Base-by-base conservation (phyloP, 2,329 filamentous ascomycete species). In the Penicillium sp. region DNA sequence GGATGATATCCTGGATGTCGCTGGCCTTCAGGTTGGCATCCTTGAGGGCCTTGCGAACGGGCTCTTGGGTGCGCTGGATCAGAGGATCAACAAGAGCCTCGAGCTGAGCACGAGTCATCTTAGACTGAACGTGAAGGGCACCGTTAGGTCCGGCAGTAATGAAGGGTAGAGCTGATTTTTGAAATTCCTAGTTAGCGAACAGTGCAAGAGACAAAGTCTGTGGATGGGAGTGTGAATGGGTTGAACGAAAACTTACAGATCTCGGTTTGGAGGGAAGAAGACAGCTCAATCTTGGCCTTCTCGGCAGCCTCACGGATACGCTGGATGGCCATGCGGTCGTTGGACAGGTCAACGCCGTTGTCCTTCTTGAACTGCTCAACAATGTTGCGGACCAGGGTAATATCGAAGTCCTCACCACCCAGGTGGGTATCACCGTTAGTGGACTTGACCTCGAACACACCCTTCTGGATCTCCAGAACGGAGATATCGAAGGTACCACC, bases 401-500 rank as follows among this genome's bases (percentile, higher is more conserved):
- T 97, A 77, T 98, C 94, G 76, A 97, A 98, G 81, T 98, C 94
- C 80, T 98, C 94, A 83, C 94, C 94, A 87, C 94, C 94, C 71
- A 98, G 87, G 81, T 98, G 94, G 68, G 94, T 98, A 79, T 98
- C 94, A 88, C 94, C 94, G 81, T 97, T 97, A 84, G 94, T 98
- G 19, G 94, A 96, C 87, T 97, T 97, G 80, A 98, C 94, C 85
- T 97, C 94, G 79, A 98, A 98, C 59, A 98, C 93, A 80, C 94
- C 94, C 81, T 93, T 93, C 83, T 97, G 93, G 76, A 98, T 97
- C 83, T 97, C 93, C 16, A 98, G 89, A 65, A 97, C 89, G 66
- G 93, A 97, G 81, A 98, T 96, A 92, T 98, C 94, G 82, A 98
- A 98, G 71, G 93, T 98, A 87, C 93, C 93, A 87, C 93, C 93